A percentile compares a stretch with the other conserved stretches of the same genome.
phyloP scores from a whole-genome alignment of 169 alveolate species.

The Eimeria acervulina region DNA sequence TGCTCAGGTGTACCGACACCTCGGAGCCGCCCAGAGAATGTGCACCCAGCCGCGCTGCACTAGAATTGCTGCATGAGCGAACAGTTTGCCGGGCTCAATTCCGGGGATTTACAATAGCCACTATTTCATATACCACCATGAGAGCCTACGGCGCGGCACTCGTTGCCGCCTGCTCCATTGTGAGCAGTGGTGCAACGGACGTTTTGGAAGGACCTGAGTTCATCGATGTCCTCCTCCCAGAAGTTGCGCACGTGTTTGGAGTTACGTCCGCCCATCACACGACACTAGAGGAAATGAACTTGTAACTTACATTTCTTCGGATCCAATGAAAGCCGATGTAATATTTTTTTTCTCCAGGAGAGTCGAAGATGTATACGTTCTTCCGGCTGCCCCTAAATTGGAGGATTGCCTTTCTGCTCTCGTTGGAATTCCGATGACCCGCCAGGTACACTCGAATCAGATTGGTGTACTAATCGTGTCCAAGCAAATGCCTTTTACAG shows the following conservation, averaged over 20 bases:
- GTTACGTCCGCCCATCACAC: conserved; percentile 72
- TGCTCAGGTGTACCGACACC: conserved; percentile 70
- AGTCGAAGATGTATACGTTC: conserved; percentile 67
- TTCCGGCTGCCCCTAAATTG: conserved; percentile 60
- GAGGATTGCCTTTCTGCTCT: conserved; percentile 78
- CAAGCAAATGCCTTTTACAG: background rate
- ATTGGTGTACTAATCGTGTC: background rate
- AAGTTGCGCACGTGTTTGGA: conserved; percentile 74
- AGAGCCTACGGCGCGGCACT: conserved; percentile 71
- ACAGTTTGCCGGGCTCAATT: conserved; percentile 60
- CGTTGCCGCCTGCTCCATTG: conserved; percentile 69
- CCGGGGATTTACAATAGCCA: conserved; percentile 16
- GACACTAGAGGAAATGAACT: conserved; percentile 74
- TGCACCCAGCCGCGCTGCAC: conserved; percentile 53
- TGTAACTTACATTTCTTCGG: background rate
- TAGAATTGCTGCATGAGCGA: conserved; percentile 74
- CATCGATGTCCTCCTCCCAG: conserved; percentile 70
- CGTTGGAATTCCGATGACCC: conserved; percentile 67
- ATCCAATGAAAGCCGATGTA: background rate
- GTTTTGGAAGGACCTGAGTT: conserved; percentile 64
- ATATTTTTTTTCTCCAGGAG: conserved; percentile 5
- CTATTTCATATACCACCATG: conserved; percentile 55
- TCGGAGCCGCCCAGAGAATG: background rate
- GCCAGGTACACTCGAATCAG: conserved; percentile 24
- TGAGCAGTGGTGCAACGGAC: conserved; percentile 72